Evolutionary conservation across 345 rosid species (phyloP), one percentile per base, ranked within the genome.

Genomic region (Physaria fendleri): DNA sequence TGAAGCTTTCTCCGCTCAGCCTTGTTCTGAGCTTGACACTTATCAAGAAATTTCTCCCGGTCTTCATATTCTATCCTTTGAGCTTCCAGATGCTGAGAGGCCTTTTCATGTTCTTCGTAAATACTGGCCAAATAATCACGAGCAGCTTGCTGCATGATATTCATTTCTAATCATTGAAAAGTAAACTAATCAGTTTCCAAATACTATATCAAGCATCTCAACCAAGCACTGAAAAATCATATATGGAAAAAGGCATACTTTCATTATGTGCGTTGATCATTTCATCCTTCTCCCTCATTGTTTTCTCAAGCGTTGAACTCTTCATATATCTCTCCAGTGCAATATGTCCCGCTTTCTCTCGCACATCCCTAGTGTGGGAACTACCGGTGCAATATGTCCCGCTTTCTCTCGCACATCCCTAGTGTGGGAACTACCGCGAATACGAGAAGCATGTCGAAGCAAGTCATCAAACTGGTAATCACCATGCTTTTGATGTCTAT

Each of bases 211-310:
- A 16, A 54, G 43, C 39, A 46, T 44, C 39, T 64, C 21, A 39
- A 32, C 24, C 48, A 58, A 32, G 17, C 8, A 39, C n/a, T n/a
- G n/a, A 27, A 20, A 32, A 15, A 4, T 13, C 23, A 42, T 38
- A 7, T 45, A 4, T 18, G 4, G 50, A 18, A 27, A 48, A 67
- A 21, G 21, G 12, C 42, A 15, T 68, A 77, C 98, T 82, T 61
- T 81, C 85, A 76, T 85, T 88, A 44, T 81, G 74, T 23, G 48
- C 6, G 40, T 34, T 59, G 65, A 75, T 53, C 78, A 84, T 84
- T 3, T 67, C 75, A 54, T 88, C 90, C 59, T 66, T 82, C 56
- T 81, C 76, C n/a, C 12, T 21, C 61, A 82, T 37, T 60, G 54
- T 42, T 17, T 41, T 44, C 34, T 61, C 56, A 29, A 82, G 61